Evolutionary conservation across 2,329 filamentous ascomycete genomes (phyloP).

Genomic region (Pyrenophora graminea): DNA sequence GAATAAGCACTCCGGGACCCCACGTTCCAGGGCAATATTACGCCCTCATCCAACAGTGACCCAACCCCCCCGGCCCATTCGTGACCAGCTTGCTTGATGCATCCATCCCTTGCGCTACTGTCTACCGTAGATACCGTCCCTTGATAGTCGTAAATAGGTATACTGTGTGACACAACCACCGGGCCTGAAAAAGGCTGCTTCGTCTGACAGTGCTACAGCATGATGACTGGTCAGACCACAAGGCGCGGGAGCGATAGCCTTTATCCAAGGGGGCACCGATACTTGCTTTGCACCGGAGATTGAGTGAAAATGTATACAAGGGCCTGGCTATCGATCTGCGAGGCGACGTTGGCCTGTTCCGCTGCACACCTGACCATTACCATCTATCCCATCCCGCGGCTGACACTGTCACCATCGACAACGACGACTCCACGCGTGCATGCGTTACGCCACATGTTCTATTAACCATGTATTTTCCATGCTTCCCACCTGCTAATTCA

Average conservation of each 20-base stretch:
- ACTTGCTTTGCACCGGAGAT: constrained; percentile 13
- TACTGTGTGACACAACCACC: constrained; percentile 30
- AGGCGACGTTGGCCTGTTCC: constrained; percentile 13
- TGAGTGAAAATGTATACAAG: constrained; percentile 15
- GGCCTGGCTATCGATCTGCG: constrained; percentile 18
- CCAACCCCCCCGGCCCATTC: constrained; percentile 32
- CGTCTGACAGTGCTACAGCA: constrained; percentile 26
- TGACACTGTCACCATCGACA: constrained; percentile 9
- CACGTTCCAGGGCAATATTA: constrained; percentile 13
- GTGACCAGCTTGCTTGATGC: constrained; percentile 29
- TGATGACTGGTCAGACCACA: constrained; percentile 12
- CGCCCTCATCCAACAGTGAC: constrained; percentile 18
- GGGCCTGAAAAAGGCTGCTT: constrained; percentile 7
- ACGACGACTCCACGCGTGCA: constrained; percentile 6
- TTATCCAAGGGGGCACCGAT: constrained; percentile 10
- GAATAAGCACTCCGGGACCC: constrained; percentile 14
- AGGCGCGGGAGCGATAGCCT: constrained; percentile 1
- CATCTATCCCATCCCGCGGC: constrained; percentile 14
- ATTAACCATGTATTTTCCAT: constrained; percentile 7
- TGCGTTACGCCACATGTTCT: constrained; percentile 15
- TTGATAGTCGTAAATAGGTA: constrained; percentile 33
- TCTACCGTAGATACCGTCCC: constrained; percentile 19
- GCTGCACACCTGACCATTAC: constrained; percentile 27
- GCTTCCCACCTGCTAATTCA: constrained; percentile 3
- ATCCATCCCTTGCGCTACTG: constrained; percentile 19